Evolutionary conservation across 2,329 filamentous ascomycete species (phyloP).

Genomic region (Stemphylium vesicarium): DNA sequence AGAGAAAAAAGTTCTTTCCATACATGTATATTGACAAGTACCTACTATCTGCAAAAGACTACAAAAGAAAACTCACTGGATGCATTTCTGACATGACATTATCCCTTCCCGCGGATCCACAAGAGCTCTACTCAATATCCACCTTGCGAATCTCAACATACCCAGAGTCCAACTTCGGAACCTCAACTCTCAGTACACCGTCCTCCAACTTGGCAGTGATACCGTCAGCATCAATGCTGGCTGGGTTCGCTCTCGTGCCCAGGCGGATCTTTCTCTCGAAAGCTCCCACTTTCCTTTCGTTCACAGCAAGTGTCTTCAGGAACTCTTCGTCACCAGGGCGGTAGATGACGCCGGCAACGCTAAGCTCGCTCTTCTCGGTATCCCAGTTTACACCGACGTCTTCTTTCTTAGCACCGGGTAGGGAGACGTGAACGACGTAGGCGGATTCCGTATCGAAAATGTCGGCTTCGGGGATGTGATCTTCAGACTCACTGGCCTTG

Average conservation of each 20-base stretch:
- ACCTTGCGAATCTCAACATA: constrained; percentile 63
- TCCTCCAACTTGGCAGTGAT: constrained; percentile 81
- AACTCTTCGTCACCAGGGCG: constrained; percentile 73
- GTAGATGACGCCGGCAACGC: constrained; percentile 74
- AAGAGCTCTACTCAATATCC: constrained; percentile 53
- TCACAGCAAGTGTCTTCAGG: constrained; percentile 65
- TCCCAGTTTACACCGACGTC: constrained; percentile 81
- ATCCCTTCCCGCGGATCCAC: too few species aligned
- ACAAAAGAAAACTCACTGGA: too few species aligned
- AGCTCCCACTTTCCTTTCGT: constrained; percentile 74
- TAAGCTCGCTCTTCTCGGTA: constrained; percentile 68
- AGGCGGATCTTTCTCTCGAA: constrained; percentile 76
- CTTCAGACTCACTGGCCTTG: constrained; percentile 28
- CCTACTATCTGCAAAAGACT: too few species aligned
- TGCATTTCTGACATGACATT: too few species aligned
- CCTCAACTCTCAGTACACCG: constrained; percentile 75
- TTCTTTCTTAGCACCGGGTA: constrained; percentile 80
- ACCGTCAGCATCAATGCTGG: constrained; percentile 68
- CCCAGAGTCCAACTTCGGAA: constrained; percentile 72
- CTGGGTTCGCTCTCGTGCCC: constrained; percentile 60
- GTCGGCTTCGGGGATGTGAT: constrained; percentile 72
- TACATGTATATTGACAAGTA: too few species aligned
- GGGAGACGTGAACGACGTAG: constrained; percentile 71
- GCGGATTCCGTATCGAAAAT: constrained; percentile 71
- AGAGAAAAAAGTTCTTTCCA: too few species aligned